Conservation (phyloP, 345 rosid genomes). For the Murraya paniculata region DNA sequence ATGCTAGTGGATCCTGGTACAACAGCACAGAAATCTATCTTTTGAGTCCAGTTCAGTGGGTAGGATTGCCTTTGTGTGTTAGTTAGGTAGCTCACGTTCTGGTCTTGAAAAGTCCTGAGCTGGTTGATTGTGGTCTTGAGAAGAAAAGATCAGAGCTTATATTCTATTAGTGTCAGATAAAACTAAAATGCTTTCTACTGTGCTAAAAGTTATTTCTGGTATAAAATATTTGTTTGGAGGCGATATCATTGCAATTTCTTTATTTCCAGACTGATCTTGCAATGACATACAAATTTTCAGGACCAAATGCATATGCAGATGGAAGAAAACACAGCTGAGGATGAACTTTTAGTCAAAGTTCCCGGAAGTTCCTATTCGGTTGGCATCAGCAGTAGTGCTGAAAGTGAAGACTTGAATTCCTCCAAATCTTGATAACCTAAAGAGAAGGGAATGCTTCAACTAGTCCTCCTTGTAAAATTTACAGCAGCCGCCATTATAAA, state of each 20-base stretch:
- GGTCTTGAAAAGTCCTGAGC: background rate
- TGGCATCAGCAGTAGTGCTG: slow-evolving; percentile 12
- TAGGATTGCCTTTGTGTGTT: background rate
- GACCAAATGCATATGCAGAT: slow-evolving; percentile 27
- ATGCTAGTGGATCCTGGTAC: background rate
- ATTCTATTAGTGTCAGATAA: background rate
- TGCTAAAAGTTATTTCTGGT: background rate
- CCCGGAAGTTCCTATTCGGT: slow-evolving; percentile 85
- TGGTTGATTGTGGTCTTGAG: background rate
- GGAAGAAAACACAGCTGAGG: slow-evolving; percentile 35
- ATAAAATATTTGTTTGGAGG: background rate
- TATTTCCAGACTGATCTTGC: background rate
- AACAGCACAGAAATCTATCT: background rate
- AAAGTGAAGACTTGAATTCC: background rate
- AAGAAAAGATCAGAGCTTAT: background rate
- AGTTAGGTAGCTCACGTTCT: background rate
- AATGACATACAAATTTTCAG: slow-evolving; percentile 28
- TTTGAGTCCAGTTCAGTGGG: background rate
- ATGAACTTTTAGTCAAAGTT: slow-evolving; percentile 70
- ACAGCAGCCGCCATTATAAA: background rate
- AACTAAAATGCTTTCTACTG: background rate
- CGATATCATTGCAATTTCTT: background rate
- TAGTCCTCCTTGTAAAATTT: background rate
- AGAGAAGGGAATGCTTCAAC: background rate
- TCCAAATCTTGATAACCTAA: background rate